phyloP scores from a whole-genome alignment of 164 flowering plant genomes.

The Berberis vulgaris region DNA sequence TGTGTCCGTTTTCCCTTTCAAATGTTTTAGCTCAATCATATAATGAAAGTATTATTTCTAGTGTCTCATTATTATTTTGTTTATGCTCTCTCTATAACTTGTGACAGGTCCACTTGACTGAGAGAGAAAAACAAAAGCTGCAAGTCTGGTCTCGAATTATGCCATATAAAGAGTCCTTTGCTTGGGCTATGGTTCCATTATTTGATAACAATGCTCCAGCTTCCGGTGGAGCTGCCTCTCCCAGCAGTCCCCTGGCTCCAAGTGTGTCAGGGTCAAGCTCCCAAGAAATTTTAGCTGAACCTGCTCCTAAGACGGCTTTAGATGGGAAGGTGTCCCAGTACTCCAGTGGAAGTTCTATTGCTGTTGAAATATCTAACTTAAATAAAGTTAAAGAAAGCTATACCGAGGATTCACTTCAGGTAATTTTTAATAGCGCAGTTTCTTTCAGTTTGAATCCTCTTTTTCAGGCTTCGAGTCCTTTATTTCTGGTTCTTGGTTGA shows the following conservation, averaged over 20 bases:
- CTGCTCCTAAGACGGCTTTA: conserved; percentile 51
- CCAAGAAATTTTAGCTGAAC: conserved; percentile 63
- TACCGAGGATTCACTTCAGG: conserved; percentile 95
- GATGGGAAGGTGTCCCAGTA: conserved; percentile 64
- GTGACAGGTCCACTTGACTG: conserved; percentile 73
- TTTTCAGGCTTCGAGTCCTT: neutral
- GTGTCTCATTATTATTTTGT: neutral
- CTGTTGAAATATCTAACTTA: conserved; percentile 85
- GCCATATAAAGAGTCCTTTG: conserved; percentile 92
- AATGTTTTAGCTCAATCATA: too few species aligned
- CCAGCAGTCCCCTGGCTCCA: conserved; percentile 83
- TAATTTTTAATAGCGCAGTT: conserved; percentile 6
- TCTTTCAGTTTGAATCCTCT: neutral
- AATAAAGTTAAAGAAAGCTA: conserved; percentile 95
- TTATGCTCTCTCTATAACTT: neutral
- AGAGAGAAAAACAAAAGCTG: conserved; percentile 92
- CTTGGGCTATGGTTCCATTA: conserved; percentile 94
- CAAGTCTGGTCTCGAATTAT: conserved; percentile 98
- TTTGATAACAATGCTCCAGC: conserved; percentile 61
- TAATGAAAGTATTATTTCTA: too few species aligned
- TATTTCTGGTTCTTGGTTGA: neutral
- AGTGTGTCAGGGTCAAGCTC: conserved; percentile 68
- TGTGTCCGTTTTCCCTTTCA: too few species aligned
- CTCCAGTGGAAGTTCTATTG: conserved; percentile 59
- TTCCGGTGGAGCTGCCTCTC: conserved; percentile 81